A percentile compares a stretch with the other conserved stretches of the same genome.
phyloP scores from a whole-genome alignment of 805 yeast species.

The Wickerhamomyces xylosicus region DNA sequence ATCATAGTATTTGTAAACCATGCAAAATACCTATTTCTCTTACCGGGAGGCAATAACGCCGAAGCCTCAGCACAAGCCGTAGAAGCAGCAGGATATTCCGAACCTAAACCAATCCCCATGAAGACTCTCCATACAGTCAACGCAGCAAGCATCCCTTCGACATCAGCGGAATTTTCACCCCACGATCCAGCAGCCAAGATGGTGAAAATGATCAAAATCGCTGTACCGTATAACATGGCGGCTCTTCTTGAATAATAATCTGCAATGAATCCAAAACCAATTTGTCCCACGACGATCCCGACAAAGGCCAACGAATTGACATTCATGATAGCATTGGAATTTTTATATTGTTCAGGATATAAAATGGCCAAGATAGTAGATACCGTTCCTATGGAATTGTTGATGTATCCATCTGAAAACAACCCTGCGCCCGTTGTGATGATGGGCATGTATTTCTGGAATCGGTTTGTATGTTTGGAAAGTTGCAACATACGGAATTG shows the following conservation, averaged over 20 bases:
- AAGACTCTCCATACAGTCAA: slow-evolving; percentile 78
- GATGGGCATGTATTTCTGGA: slow-evolving; percentile 49
- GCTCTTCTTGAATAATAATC: slow-evolving; percentile 73
- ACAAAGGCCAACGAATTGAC: slow-evolving; percentile 84
- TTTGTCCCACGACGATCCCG: slow-evolving; percentile 85
- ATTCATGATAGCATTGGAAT: slow-evolving; percentile 65
- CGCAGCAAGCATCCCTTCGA: slow-evolving; percentile 74
- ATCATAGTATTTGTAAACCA: slow-evolving; percentile 88
- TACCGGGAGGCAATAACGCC: slow-evolving; percentile 62
- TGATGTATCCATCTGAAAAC: slow-evolving; percentile 88
- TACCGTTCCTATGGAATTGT: slow-evolving; percentile 77
- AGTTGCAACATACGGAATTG: slow-evolving; percentile 9
- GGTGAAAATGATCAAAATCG: slow-evolving; percentile 66
- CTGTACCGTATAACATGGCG: slow-evolving; percentile 76
- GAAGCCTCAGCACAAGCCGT: slow-evolving; percentile 92
- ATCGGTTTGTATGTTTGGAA: slow-evolving; percentile 13
- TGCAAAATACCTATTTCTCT: slow-evolving; percentile 79
- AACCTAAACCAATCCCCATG: slow-evolving; percentile 87
- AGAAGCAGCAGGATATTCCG: slow-evolving; percentile 90
- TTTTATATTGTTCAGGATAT: slow-evolving; percentile 52
- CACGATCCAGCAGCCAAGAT: slow-evolving; percentile 77
- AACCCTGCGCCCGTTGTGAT: slow-evolving; percentile 86
- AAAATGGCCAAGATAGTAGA: slow-evolving; percentile 58
- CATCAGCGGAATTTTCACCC: slow-evolving; percentile 37
- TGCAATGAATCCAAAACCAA: slow-evolving; percentile 68